Conservation (phyloP, 371 early-diverging fungal species). For the Fennellomyces sp. region DNA sequence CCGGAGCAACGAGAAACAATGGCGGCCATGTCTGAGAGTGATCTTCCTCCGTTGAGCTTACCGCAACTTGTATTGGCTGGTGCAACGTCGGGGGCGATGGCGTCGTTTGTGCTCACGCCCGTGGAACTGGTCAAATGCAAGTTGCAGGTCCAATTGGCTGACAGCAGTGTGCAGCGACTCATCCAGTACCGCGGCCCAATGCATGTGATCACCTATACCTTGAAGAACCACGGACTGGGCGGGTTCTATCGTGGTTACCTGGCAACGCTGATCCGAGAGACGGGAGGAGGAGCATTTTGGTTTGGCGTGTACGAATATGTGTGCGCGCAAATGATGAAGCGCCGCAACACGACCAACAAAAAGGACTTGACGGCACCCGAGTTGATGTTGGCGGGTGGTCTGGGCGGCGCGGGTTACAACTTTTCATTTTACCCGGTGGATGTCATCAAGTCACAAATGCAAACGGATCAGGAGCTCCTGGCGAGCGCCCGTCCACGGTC, state of each 20-base stretch:
- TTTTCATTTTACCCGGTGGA: constrained; percentile 91
- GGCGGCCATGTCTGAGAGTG: constrained; percentile 19
- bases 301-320: constrained; percentile 92
- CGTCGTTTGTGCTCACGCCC: constrained; percentile 90
- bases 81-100: constrained; percentile 83
- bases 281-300: constrained; percentile 95
- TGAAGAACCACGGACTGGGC: constrained; percentile 69
- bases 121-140: constrained; percentile 96
- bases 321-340: constrained; percentile 60
- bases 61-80: constrained; percentile 83
- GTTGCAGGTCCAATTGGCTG: constrained; percentile 87
- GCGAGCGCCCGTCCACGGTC: constrained; percentile 20
- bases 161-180: constrained; percentile 16
- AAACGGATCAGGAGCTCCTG: constrained; percentile 76
- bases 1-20: constrained; percentile 19
- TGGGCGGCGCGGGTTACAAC: constrained; percentile 95
- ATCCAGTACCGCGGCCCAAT: constrained; percentile 68
- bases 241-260: constrained; percentile 92
- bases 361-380: constrained; percentile 63
- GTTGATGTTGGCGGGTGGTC: constrained; percentile 87
- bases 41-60: constrained; percentile 56
- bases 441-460: constrained; percentile 93
- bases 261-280: constrained; percentile 88
- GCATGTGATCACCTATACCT: constrained; percentile 70
- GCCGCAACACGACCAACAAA: constrained; percentile 43